Percentiles rank a stretch among this genome's conserved stretches.
Conservation (phyloP, 179 eudicot species). For the Beta macrorhiza region DNA sequence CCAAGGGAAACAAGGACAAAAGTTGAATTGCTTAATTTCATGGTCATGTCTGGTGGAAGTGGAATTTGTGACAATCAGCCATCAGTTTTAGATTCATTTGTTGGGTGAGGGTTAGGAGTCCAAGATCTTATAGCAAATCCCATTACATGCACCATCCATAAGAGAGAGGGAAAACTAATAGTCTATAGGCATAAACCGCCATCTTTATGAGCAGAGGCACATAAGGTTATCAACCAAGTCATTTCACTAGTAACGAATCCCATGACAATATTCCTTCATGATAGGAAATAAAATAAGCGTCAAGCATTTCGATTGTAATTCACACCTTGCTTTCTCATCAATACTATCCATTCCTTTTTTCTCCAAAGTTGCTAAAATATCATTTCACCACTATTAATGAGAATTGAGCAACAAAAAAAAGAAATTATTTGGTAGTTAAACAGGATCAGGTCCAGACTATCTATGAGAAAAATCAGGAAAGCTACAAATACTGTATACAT, state of each 20-base stretch:
- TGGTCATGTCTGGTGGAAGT: neutral
- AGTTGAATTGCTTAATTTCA: neutral
- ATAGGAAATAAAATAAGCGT: neutral
- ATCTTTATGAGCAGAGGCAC: too few species aligned
- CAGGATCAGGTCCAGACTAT: neutral
- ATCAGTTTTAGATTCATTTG: neutral
- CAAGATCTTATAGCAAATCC: neutral
- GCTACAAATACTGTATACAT: neutral
- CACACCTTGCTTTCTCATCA: neutral
- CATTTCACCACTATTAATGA: neutral
- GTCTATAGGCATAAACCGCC: neutral
- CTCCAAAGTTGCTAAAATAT: neutral
- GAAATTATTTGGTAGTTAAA: neutral
- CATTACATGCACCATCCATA: neutral
- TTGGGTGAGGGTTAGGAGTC: neutral
- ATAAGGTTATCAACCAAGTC: neutral
- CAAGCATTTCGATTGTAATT: neutral
- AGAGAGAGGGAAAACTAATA: neutral
- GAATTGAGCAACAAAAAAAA: neutral
- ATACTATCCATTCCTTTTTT: neutral
- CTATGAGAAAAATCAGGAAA: neutral
- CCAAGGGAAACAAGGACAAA: neutral
- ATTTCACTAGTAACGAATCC: neutral
- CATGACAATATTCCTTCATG: neutral
- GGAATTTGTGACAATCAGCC: neutral